A percentile compares a stretch with the other conserved stretches of the same genome.
Conservation (phyloP, 441 rosid genomes). For the Gossypium gossypioides region DNA sequence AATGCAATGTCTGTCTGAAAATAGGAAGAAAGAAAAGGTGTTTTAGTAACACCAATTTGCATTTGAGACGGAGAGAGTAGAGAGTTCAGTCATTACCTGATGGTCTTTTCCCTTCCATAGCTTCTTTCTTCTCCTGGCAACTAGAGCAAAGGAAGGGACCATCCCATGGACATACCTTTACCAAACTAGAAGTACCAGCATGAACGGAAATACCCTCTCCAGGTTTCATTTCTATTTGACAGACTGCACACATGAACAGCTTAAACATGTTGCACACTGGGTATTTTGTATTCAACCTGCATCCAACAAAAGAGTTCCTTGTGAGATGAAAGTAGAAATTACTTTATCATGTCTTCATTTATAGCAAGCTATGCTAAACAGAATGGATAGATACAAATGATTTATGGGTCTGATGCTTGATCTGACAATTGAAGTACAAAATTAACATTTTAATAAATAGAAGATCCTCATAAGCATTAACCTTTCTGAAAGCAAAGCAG, state of each 20-base stretch:
- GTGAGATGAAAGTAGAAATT: slow-evolving; percentile 11
- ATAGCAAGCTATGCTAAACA: neutral
- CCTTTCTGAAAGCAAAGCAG: slow-evolving; percentile 97
- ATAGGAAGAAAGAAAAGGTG: neutral
- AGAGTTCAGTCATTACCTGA: slow-evolving; percentile 38
- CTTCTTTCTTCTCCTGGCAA: slow-evolving; percentile 95
- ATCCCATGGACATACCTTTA: slow-evolving; percentile 85
- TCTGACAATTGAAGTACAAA: neutral
- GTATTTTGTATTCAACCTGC: slow-evolving; percentile 87
- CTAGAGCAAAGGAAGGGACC: slow-evolving; percentile 95
- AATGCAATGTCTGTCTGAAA: slow-evolving; percentile 65
- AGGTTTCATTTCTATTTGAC: slow-evolving; percentile 92
- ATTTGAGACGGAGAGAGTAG: neutral
- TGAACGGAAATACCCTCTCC: slow-evolving; percentile 91
- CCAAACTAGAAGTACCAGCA: slow-evolving; percentile 44
- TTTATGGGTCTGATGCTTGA: neutral
- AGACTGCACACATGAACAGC: slow-evolving; percentile 87
- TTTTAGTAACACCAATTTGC: slow-evolving; percentile 8
- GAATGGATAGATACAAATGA: neutral
- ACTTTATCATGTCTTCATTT: neutral
- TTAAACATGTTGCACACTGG: slow-evolving; percentile 95
- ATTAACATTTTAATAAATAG: neutral
- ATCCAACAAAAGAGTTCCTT: slow-evolving; percentile 13
- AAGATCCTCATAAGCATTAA: slow-evolving; percentile 26
- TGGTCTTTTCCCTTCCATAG: slow-evolving; percentile 90